Evolutionary conservation across 768 basidiomycete genomes (phyloP), one percentile per base, ranked within the genome.

Genomic region (Leccinum aurantiacum): DNA sequence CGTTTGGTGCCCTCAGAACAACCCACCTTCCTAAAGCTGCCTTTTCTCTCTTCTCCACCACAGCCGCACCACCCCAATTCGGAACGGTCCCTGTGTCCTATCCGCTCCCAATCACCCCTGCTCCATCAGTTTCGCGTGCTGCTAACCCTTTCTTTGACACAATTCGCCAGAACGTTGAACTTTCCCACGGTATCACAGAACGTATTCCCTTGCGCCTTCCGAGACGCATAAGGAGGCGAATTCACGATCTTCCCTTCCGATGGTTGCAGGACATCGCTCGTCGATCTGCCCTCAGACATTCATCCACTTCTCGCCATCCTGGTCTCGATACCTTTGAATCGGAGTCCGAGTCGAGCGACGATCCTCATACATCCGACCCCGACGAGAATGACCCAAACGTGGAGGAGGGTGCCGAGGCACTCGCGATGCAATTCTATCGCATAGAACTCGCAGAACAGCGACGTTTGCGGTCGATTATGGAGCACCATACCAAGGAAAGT

Each of bases 111-210:
- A 63, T 63, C 44, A 65, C 67, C 49, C 69, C 67, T 38, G 71
- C 63, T 13, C 65, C 59, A 53, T 63, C 61, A 53, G 58, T 63
- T 69, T 54, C 64, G 29, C 73, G 54, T 70, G 77, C 67, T 67
- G 67, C 75, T 4, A 98, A 96, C 71, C 96, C 96, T 10, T 98
- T 98, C 77, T 98, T 93, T 65, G 95, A 98, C 74, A 89, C 90
- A 67, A 91, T 98, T 66, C 87, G 91, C 41, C 91, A 94, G 75
- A 92, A 93, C 65, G 71, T 86, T 3, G 94, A 97, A 75, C 84
- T 97, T 24, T 83, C 87, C 3, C 74, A 85, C 35, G 85, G 85
- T 7, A 81, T 86, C 62, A 90, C 87, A 0, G 91, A 94, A 66
- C 88, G 91, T 35, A 95, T 96, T 38, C 86, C 91, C 14, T 84